Evolutionary conservation across 768 basidiomycete genomes (phyloP).

Genomic region (Auriculariales sp.): DNA sequence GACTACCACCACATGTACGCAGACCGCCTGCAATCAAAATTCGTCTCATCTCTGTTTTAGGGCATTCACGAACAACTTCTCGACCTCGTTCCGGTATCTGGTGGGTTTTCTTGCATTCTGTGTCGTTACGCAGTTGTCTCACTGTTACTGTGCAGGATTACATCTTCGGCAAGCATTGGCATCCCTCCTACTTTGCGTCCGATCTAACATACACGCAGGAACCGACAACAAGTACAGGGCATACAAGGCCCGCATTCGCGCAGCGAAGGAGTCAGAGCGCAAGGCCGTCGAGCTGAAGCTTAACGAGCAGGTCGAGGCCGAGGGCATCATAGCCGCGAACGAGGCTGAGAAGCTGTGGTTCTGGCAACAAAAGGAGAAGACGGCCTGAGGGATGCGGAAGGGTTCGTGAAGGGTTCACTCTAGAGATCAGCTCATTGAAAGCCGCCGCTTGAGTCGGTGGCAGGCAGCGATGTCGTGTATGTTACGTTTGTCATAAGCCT

Average conservation of each 20-base stretch:
- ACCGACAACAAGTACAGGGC: conserved; percentile 83
- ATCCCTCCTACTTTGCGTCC: too few relatives aligned
- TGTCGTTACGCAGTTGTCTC: too few relatives aligned
- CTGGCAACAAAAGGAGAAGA: neutral
- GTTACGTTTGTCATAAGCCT: too few relatives aligned
- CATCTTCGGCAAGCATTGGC: conserved; percentile 1
- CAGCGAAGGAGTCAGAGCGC: conserved; percentile 34
- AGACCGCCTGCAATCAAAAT: neutral
- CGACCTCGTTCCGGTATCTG: conserved; percentile 89
- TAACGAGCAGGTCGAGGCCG: conserved; percentile 55
- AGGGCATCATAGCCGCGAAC: conserved; percentile 57
- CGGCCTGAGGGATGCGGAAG: too few relatives aligned
- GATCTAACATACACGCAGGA: too few relatives aligned
- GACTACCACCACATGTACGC: conserved; percentile 86
- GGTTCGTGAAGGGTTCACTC: too few relatives aligned
- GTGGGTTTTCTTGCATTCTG: conserved; percentile 23
- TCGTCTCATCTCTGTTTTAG: conserved; percentile 6
- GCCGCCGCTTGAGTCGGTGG: too few relatives aligned
- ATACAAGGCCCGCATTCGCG: conserved; percentile 53
- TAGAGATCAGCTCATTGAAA: too few relatives aligned
- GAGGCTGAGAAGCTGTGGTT: conserved; percentile 15
- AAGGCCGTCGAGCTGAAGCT: conserved; percentile 44
- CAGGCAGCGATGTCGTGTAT: too few relatives aligned
- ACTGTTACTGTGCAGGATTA: too few relatives aligned
- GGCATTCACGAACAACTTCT: conserved; percentile 68